phyloP scores from a whole-genome alignment of 768 basidiomycete species.

The Hygrophoropsis aurantiaca region DNA sequence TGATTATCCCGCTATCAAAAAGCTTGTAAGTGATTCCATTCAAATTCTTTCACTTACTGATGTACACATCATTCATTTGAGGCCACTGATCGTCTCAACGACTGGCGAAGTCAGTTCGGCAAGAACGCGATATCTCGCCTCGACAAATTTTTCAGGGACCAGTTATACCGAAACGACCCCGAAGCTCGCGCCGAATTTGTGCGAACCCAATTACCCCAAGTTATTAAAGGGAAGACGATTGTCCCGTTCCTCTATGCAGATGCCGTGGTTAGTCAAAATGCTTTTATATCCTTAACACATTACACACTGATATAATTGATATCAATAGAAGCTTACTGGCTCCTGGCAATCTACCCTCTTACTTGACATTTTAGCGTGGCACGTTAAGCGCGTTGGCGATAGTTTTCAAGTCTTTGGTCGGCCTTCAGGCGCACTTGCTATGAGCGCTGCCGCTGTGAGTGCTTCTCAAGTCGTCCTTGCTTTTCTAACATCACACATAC shows the following conservation, averaged over 20 bases:
- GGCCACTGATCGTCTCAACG: conserved; percentile 5
- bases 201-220: not conserved
- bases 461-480: no score
- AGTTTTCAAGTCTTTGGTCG: not conserved
- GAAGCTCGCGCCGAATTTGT: not conserved
- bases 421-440: conserved; percentile 3
- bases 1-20: conserved; percentile 4
- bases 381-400: not conserved
- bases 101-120: conserved; percentile 4
- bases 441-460: conserved; percentile 2
- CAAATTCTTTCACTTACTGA: not conserved
- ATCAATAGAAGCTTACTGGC: not conserved
- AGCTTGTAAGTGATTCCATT: not conserved
- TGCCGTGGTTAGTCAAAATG: not conserved
- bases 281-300: not conserved
- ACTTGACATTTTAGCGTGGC: conserved; percentile 2
- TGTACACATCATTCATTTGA: not conserved
- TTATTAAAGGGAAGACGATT: not conserved
- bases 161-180: conserved; percentile 1
- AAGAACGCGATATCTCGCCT: not conserved
- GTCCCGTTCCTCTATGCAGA: conserved; percentile 2
- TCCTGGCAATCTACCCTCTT: conserved; percentile 2
- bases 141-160: conserved; percentile 1
- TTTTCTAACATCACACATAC: not conserved
- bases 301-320: not conserved